Base-by-base conservation (phyloP, 1,284 basidiomycete genomes). In the Sphaerobolus stellatus region DNA sequence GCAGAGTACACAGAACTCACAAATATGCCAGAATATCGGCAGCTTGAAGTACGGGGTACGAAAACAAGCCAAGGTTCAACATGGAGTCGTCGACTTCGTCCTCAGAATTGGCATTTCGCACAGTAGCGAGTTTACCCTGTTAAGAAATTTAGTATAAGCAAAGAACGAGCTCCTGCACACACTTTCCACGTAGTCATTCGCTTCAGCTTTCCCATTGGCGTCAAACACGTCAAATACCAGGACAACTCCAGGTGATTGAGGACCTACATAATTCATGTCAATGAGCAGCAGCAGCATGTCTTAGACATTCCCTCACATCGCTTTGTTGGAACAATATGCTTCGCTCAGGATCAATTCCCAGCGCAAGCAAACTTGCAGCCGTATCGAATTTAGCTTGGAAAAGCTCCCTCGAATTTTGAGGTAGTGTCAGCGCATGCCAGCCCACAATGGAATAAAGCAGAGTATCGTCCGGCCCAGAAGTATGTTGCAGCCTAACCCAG, bases 121-220 rank as follows among this genome's bases (percentile, higher is more conserved):
- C 81, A 3, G 82, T 80, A 3, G 88, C 91, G 1, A 96, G 71
- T 58, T 90, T 86, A 11, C 88, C 82, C 89, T 92, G 65, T 24
- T 25, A 56, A 3, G 47, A 44, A 60, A 30, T 56, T 48, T 24
- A 51, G 13, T 34, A 14, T 40, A 49, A 16, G 14, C 31, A 50
- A 18, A 40, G 16, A 36, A 50, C 40, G n/a, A 24, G 25, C 27
- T 14, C 14, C n/a, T 47, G 29, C 16, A 58, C 76, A 30, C 56
- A 88, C 91, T 81, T 96, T 98, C 94, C 94, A 98, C 0, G 93
- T 95, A 2, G 94, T 97, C 94, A 97, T 96, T 38, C 94, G 75
- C 34, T 85, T 81, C 9, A 98, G 73, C 62, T 85, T 86, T 6
- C 94, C 93, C 43, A 96, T 79, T 0, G 92, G 84, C 0, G 92